Conservation (phyloP, 805 yeast genomes). For the Zygotorulaspora chibaensis region DNA sequence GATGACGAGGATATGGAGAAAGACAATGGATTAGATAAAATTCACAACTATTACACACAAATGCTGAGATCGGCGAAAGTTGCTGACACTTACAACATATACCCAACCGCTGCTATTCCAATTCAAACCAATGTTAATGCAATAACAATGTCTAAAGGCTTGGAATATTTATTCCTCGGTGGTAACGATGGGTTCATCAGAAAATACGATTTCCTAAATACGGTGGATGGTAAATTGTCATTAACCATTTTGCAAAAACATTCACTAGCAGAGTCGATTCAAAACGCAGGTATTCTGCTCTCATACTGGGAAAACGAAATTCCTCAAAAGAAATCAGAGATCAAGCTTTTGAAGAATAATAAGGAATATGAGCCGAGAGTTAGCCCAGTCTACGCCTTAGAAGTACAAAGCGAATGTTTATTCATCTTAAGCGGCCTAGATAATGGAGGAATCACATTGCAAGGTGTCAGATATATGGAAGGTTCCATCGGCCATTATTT, state of each 20-base stretch:
- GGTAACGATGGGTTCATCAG: constrained; percentile 94
- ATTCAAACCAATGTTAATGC: constrained; percentile 76
- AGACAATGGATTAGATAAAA: constrained; percentile 22
- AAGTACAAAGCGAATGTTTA: constrained; percentile 72
- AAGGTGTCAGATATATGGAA: constrained; percentile 76
- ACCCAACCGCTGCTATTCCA: constrained; percentile 85
- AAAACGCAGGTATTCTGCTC: constrained; percentile 74
- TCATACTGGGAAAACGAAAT: constrained; percentile 97
- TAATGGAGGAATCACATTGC: constrained; percentile 82
- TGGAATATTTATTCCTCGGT: constrained; percentile 86
- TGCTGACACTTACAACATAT: constrained; percentile 61
- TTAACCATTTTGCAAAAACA: constrained; percentile 90
- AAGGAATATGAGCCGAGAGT: constrained; percentile 50
- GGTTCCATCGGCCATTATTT: constrained; percentile 79
- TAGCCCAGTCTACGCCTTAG: constrained; percentile 86
- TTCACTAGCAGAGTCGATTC: constrained; percentile 77
- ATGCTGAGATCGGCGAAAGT: constrained; percentile 43
- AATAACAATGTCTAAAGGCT: constrained; percentile 70
- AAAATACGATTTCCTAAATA: constrained; percentile 78
- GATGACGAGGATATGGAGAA: constrained; percentile 21
- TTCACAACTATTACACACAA: constrained; percentile 34
- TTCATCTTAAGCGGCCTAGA: constrained; percentile 82
- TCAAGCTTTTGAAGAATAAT: constrained; percentile 30
- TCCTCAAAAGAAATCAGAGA: constrained; percentile 52
- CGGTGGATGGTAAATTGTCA: constrained; percentile 82